These are phyloP conservation scores for Phytopythium litorale DNA, from an alignment of 352 stramenopile genomes.

Conservation along the genomic window DNA sequence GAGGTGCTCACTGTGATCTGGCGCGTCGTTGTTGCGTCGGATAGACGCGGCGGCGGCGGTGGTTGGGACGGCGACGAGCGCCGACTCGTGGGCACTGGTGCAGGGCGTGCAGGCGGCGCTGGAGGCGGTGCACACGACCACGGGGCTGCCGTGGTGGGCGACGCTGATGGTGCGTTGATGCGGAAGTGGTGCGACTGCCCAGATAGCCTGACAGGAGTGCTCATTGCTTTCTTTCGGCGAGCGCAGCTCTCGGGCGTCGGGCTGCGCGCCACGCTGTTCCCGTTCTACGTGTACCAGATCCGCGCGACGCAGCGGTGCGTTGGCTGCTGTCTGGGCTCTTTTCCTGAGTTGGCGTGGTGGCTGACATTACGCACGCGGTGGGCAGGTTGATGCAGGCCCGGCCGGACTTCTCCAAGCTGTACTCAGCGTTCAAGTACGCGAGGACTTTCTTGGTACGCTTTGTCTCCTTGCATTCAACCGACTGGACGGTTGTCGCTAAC, in stretches of 20 bases:
- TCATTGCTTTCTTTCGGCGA: neutral
- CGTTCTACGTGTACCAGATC: constrained; percentile 72
- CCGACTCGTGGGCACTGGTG: constrained; percentile 46
- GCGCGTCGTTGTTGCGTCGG: neutral
- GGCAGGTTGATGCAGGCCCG: constrained; percentile 46
- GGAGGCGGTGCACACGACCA: constrained; percentile 58
- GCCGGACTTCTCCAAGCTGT: constrained; percentile 55
- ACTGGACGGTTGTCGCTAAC: neutral
- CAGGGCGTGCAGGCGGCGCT: constrained; percentile 56
- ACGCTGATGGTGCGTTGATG: constrained; percentile 39
- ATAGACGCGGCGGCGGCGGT: constrained; percentile 27
- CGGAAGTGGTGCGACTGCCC: neutral
- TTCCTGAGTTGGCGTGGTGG: neutral
- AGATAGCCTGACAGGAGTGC: too few species aligned
- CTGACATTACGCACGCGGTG: too few species aligned
- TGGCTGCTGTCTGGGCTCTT: neutral
- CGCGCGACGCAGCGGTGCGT: constrained; percentile 55
- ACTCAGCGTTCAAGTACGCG: constrained; percentile 74
- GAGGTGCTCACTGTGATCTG: neutral
- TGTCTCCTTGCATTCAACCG: neutral
- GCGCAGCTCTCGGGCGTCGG: constrained; percentile 50
- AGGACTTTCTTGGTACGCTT: constrained; percentile 55
- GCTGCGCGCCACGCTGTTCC: constrained; percentile 65
- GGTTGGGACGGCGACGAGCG: constrained; percentile 11
- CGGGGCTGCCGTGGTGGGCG: constrained; percentile 74